These are phyloP conservation scores for Salvia hispanica DNA, from an alignment of 257 asterid species.

Conservation along the genomic window DNA sequence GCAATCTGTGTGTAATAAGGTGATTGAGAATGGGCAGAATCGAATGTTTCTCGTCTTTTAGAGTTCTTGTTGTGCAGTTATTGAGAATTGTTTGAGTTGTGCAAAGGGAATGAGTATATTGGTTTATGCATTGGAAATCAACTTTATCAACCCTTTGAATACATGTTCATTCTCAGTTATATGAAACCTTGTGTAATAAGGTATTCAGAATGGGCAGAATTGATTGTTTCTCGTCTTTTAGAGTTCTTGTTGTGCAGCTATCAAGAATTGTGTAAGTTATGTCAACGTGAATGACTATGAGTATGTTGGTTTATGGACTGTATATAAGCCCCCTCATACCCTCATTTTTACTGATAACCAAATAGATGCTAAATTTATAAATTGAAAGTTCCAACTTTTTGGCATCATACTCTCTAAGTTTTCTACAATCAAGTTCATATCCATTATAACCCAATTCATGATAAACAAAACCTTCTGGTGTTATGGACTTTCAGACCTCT, in stretches of 20 bases:
- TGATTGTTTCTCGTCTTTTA: not conserved
- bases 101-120: constrained; percentile 5
- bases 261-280: not conserved
- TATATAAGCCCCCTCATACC: not conserved
- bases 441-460: constrained; percentile 3
- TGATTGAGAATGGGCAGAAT: constrained; percentile 1
- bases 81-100: not conserved
- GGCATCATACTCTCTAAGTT: not conserved
- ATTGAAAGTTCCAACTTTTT: not conserved
- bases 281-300: not conserved
- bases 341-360: not conserved
- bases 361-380: not conserved
- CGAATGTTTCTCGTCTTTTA: not conserved
- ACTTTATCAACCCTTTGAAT: too few relatives aligned
- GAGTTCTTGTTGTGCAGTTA: constrained; percentile 2
- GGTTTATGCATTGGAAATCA: not conserved
- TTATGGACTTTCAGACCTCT: not conserved
- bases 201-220: not conserved
- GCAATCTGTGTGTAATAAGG: not conserved
- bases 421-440: not conserved
- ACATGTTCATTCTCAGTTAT: constrained; percentile 17
- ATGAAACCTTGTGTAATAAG: not conserved
- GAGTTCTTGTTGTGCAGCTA: constrained; percentile 1
- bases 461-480: constrained; percentile 16
- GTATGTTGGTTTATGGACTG: constrained; percentile 10